phyloP scores from a whole-genome alignment of 2,329 filamentous ascomycete species.

The Hypoxylon sp. region DNA sequence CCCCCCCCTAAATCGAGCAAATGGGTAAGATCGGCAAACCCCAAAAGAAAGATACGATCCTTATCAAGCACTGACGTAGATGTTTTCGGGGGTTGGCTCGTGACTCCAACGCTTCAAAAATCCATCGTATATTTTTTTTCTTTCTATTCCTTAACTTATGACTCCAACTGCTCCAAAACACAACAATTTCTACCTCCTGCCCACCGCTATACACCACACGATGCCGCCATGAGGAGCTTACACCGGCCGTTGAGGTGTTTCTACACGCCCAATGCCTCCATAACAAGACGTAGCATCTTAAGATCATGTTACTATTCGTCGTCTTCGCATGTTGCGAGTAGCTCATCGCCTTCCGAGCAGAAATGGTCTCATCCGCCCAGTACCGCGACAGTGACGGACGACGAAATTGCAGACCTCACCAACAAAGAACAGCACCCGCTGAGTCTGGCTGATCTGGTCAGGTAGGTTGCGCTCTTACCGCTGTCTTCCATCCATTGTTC shows the following conservation, averaged over 20 bases:
- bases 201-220: constrained; percentile 35
- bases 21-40: constrained; percentile 13
- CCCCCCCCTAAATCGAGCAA: background rate
- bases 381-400: constrained; percentile 67
- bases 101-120: constrained; percentile 28
- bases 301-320: constrained; percentile 40
- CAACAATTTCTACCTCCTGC: constrained; percentile 15
- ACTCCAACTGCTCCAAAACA: constrained; percentile 29
- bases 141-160: constrained; percentile 9
- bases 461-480: too few species aligned
- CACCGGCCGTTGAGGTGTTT: constrained; percentile 52
- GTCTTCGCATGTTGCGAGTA: constrained; percentile 42
- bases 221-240: constrained; percentile 59
- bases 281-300: constrained; percentile 22
- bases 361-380: constrained; percentile 55
- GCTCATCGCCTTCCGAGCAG: constrained; percentile 32
- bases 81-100: constrained; percentile 26
- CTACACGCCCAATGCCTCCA: constrained; percentile 40
- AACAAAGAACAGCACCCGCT: constrained; percentile 80
- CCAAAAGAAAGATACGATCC: background rate
- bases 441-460: constrained; percentile 87
- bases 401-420: constrained; percentile 81
- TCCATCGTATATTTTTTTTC: constrained; percentile 8
- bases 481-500: constrained; percentile 11
- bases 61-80: constrained; percentile 32